Base-by-base conservation (phyloP, 2,329 filamentous ascomycete species). In the Aphanoascus verrucosus region DNA sequence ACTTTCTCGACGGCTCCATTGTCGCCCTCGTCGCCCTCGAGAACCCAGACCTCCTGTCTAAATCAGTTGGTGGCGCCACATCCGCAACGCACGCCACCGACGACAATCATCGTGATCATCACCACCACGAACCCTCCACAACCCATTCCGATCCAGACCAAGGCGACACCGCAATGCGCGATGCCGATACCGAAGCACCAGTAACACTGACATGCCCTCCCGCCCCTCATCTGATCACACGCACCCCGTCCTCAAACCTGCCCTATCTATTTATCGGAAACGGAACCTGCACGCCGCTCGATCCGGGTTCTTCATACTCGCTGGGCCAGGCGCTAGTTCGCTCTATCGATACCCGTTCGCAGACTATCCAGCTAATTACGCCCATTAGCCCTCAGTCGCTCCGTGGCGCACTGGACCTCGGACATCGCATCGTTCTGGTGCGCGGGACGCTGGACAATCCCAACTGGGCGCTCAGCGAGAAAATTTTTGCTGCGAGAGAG, bases 1-100 rank as follows among this genome's bases (percentile, higher is more conserved):
- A 77, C 56, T 69, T 76, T 2, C 66, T 83, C 17, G 74, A 79
- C 42, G 79, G 78, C 40, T 67, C 74, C 3, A 61, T 81, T 7
- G 73, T 82, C 9, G 77, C 76, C 4, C 67, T 83, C 31, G 70
- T 79, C 1, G 69, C 72, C 1, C 64, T 77, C 2, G 72, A 78
- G 53, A 69, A 71, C 4, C 59, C 67, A 0, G 60, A 57, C 40
- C 66, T 67, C 7, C 61, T 72, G 3, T 52, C 60, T 11, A 53
- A 20, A 32, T 35, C 20, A 31, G 6, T 40, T 11, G 37, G 28
- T 37, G 34, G 28, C 8, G 7, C 50, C 15, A 38, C 40, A 6
- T 14, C 9, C 7, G n/a, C 23, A 20, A 45, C 42, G 17, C 45
- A 45, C 23, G 28, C 38, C 42, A 5, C 23, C 9, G 45, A 43